A percentile compares a stretch with the other conserved stretches of the same genome.
phyloP scores from a whole-genome alignment of 2,329 filamentous ascomycete genomes.

The Trichophyton simii region DNA sequence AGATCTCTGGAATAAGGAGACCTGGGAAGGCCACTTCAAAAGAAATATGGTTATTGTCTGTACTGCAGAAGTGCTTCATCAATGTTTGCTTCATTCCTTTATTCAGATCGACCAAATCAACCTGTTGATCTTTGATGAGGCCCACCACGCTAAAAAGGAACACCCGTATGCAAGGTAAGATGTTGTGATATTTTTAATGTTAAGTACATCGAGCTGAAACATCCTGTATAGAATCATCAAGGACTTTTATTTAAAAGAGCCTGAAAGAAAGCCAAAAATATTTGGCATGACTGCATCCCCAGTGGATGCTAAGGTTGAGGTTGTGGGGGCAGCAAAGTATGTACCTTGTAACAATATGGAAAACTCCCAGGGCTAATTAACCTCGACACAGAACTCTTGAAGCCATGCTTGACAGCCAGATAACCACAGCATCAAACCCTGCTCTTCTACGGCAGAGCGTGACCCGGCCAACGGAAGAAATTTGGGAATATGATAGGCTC shows the following conservation, averaged over 20 bases:
- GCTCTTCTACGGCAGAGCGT: slow-evolving; percentile 47
- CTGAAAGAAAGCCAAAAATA: slow-evolving; percentile 53
- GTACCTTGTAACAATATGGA: background rate
- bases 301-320: slow-evolving; percentile 67
- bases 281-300: slow-evolving; percentile 97
- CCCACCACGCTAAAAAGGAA: slow-evolving; percentile 88
- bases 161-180: slow-evolving; percentile 65
- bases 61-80: slow-evolving; percentile 74
- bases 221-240: slow-evolving; percentile 55
- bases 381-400: slow-evolving; percentile 51
- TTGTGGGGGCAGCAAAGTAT: slow-evolving; percentile 52
- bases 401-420: slow-evolving; percentile 62
- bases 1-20: slow-evolving; percentile 47
- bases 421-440: slow-evolving; percentile 60
- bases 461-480: slow-evolving; percentile 47
- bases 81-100: slow-evolving; percentile 66
- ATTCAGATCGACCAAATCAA: slow-evolving; percentile 74
- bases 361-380: background rate
- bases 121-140: slow-evolving; percentile 87
- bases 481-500: slow-evolving; percentile 45
- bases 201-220: background rate
- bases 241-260: slow-evolving; percentile 57
- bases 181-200: background rate
- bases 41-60: slow-evolving; percentile 79
- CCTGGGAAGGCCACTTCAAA: slow-evolving; percentile 46